Evolutionary conservation across 2,329 filamentous ascomycete genomes (phyloP), one percentile per base, ranked within the genome.

Genomic region (Colletotrichum sidae): DNA sequence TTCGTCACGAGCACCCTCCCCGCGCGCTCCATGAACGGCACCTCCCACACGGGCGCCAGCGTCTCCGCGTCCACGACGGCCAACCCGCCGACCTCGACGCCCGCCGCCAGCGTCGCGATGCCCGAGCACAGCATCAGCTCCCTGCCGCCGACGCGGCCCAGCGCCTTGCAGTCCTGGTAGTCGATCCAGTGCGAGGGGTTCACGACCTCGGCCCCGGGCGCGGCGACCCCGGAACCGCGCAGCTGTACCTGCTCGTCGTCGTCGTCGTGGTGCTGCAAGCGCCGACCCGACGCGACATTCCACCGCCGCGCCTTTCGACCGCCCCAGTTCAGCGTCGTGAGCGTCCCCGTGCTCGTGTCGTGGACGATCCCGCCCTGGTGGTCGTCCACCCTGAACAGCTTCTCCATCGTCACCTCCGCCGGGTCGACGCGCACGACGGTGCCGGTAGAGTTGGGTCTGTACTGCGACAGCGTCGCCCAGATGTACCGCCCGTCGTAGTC

Each of bases 161-260:
- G 73, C 71, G 79, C 84, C 69, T 84, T 84, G 73, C 82, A 84
- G 74, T 84, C 83, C 70, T 85, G 82, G 69, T 84, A 84, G 65
- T 84, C 83, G 59, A 81, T 70, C 70, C 78, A 84, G 68, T 81
- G 77, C 41, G 74, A 78, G 0, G 80, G 81, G 54, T 84, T 83
- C 7, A 69, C 64, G 7, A 71, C 68, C 12, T 69, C 66, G 6
- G 52, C 62, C 34, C 66, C 44, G 1, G 76, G 75, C 2, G 58
- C 38, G 1, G 71, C 71, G 55, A 76, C 75, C 37, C 6, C 49
- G 4, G 25, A 25, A 25, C 25, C 25, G 25, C 25, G 25, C 25
- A 25, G 25, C 25, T 25, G 25, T 25, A 25, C 25, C 25, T 25
- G 25, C 25, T 25, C 10, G 8, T n/a, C 34, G 5, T 15, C 49